These are phyloP conservation scores for Gliomastix tumulicola DNA, from an alignment of 2,329 filamentous ascomycete genomes.

Conservation along the genomic window DNA sequence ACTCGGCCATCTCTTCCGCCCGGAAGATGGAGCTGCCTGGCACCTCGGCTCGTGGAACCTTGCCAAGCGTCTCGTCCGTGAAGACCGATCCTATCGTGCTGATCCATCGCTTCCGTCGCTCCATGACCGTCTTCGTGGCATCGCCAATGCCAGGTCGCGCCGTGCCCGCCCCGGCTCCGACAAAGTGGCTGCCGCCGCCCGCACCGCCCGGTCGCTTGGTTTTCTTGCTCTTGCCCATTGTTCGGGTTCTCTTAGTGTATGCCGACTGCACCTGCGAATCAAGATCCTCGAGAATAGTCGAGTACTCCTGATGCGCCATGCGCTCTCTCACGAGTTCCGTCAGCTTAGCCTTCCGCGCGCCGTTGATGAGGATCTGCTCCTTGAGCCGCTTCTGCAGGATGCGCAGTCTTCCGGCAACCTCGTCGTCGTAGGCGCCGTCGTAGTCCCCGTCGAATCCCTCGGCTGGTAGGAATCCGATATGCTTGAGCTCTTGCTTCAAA, in stretches of 20 bases:
- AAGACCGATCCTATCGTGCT: slow-evolving; percentile 88
- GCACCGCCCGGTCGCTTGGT: slow-evolving; percentile 73
- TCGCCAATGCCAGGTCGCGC: slow-evolving; percentile 82
- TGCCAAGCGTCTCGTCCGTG: slow-evolving; percentile 68
- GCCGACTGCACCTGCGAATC: slow-evolving; percentile 92
- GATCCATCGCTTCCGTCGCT: slow-evolving; percentile 82
- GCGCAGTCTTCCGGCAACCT: slow-evolving; percentile 83
- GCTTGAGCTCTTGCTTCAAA: slow-evolving; percentile 81
- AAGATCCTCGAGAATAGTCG: slow-evolving; percentile 92
- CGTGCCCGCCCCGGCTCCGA: slow-evolving; percentile 54
- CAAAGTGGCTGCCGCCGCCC: slow-evolving; percentile 60
- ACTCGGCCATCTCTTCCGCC: slow-evolving; percentile 62
- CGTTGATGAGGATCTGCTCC: slow-evolving; percentile 80
- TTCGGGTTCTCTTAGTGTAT: slow-evolving; percentile 91
- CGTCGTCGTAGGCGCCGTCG: slow-evolving; percentile 86
- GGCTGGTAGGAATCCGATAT: slow-evolving; percentile 77
- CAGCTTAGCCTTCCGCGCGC: slow-evolving; percentile 79
- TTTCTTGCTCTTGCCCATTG: slow-evolving; percentile 90
- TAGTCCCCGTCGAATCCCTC: slow-evolving; percentile 66
- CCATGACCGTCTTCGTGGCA: slow-evolving; percentile 86
- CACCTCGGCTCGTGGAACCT: slow-evolving; percentile 61
- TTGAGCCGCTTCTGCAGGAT: slow-evolving; percentile 77
- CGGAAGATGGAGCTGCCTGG: slow-evolving; percentile 67
- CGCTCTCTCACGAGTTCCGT: slow-evolving; percentile 84
- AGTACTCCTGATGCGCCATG: slow-evolving; percentile 95